A percentile compares a stretch with the other conserved stretches of the same genome.
phyloP scores from a whole-genome alignment of 2,329 filamentous ascomycete species.

The Pseudogymnoascus sp. region DNA sequence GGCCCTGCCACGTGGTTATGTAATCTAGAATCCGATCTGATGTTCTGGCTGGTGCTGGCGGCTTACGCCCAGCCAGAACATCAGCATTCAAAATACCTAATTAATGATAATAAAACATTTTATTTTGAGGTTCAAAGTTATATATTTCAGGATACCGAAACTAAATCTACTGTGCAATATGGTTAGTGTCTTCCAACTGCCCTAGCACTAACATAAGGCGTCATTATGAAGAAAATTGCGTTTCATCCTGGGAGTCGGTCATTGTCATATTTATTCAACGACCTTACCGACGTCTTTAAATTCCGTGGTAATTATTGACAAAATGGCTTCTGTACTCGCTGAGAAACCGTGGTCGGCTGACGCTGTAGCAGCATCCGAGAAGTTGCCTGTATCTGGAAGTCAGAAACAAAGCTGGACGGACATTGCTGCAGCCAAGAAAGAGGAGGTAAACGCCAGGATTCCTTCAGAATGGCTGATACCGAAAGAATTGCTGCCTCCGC shows the following conservation, averaged over 20 bases:
- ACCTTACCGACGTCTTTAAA: not conserved
- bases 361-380: not conserved
- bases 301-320: not conserved
- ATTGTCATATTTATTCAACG: not conserved
- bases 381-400: not conserved
- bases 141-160: not conserved
- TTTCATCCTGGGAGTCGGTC: not conserved
- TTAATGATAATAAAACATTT: not conserved
- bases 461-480: slow-evolving; percentile 1
- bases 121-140: not conserved
- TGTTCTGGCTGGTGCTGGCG: too few species aligned
- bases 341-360: not conserved
- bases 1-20: not conserved
- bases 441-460: slow-evolving; percentile 7
- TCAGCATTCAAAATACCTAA: not conserved
- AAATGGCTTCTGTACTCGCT: not conserved
- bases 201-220: not conserved
- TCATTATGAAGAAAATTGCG: not conserved
- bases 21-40: not conserved
- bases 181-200: not conserved
- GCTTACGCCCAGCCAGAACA: not conserved
- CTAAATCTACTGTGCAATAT: not conserved
- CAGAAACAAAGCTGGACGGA: slow-evolving; percentile 2
- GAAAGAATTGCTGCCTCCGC: not conserved
- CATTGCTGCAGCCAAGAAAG: slow-evolving; percentile 4